Conservation (phyloP, 2,329 filamentous ascomycete genomes). For the Emmonsiellopsis sp. region DNA sequence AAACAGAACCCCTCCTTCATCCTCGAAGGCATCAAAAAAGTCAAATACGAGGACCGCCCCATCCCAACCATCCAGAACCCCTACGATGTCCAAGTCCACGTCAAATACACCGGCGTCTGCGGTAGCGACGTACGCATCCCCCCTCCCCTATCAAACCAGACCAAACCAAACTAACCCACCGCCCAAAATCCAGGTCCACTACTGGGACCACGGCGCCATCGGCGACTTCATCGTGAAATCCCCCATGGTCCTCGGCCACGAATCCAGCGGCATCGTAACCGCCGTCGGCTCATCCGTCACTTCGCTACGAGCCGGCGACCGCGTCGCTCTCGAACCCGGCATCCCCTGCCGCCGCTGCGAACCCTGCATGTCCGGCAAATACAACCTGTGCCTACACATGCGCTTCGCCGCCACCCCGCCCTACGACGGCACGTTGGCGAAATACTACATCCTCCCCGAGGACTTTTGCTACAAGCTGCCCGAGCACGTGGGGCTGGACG, state of each 20-base stretch:
- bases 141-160: not conserved
- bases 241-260: constrained; percentile 54
- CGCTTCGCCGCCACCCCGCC: constrained; percentile 90
- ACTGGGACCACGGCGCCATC: constrained; percentile 39
- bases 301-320: constrained; percentile 50
- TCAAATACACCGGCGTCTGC: constrained; percentile 83
- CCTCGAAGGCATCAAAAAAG: constrained; percentile 64
- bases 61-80: constrained; percentile 56
- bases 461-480: constrained; percentile 94
- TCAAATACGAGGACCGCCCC: constrained; percentile 66
- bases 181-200: constrained; percentile 29
- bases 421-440: constrained; percentile 77
- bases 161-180: not conserved
- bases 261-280: constrained; percentile 63
- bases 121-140: constrained; percentile 59
- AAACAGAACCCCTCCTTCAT: constrained; percentile 72
- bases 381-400: constrained; percentile 77
- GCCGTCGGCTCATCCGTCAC: constrained; percentile 58
- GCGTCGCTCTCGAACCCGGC: constrained; percentile 61
- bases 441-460: constrained; percentile 72
- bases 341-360: constrained; percentile 55
- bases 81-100: constrained; percentile 69
- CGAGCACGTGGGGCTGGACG: constrained; percentile 63
- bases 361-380: constrained; percentile 56
- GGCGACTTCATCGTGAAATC: constrained; percentile 35